Percentiles rank a stretch among this genome's conserved stretches.
Evolutionary conservation across 31 red algal species (phyloP).

Genomic region (Porphyra umbilicalis): DNA sequence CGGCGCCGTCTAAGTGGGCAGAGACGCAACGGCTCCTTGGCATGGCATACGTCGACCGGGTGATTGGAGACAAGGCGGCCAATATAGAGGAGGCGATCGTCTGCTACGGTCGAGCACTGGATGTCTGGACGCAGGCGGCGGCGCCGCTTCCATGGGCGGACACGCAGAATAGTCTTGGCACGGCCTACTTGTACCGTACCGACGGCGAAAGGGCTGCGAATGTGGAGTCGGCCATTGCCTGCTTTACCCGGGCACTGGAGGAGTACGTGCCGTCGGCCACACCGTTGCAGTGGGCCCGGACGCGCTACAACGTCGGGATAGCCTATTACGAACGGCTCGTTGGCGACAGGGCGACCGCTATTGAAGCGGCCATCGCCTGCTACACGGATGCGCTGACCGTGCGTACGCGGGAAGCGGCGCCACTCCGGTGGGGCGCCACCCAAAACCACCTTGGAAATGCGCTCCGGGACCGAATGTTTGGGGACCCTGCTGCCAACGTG

Average conservation of each 20-base stretch:
- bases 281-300: not conserved
- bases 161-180: not conserved
- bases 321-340: not conserved
- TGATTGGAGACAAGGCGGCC: not conserved
- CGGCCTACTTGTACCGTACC: not conserved
- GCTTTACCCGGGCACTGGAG: not conserved
- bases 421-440: not conserved
- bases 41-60: not conserved
- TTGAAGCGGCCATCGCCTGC: not conserved
- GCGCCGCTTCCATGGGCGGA: not conserved
- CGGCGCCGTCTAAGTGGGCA: not conserved
- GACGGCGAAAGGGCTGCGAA: not conserved
- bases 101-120: not conserved
- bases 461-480: too few species aligned
- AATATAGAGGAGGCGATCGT: not conserved
- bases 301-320: not conserved
- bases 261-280: too few species aligned
- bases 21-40: not conserved
- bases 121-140: too few species aligned
- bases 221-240: not conserved
- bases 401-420: not conserved
- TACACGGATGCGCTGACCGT: not conserved
- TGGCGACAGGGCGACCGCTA: not conserved
- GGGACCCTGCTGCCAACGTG: too few species aligned
- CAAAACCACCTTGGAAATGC: too few species aligned